Evolutionary conservation across 225 moss, liverwort and hornwort genomes (phyloP).

Genomic region (Polytrichum commune): DNA sequence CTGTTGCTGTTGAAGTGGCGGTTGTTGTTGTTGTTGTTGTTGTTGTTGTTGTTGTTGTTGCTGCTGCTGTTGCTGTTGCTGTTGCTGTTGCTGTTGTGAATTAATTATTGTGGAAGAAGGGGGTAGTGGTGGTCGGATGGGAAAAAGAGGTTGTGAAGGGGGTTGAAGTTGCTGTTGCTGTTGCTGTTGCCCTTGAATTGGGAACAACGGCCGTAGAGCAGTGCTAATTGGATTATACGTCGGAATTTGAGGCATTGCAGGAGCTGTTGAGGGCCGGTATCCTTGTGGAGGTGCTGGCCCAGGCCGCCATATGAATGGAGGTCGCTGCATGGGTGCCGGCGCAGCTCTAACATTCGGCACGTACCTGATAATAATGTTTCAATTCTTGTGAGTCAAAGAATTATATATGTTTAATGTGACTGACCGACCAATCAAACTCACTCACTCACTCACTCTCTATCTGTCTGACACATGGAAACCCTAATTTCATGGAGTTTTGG

Average conservation of each 20-base stretch:
- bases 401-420: no score
- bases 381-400: no score
- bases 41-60: no score
- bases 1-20: no score
- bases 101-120: background rate
- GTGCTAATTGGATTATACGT: background rate
- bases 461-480: no score
- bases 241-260: background rate
- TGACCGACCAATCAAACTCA: no score
- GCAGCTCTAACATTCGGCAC: slow-evolving; percentile 18
- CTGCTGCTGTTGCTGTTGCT: no score
- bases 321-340: slow-evolving; percentile 9
- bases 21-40: no score
- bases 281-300: slow-evolving; percentile 30
- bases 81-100: no score
- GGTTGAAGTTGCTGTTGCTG: background rate
- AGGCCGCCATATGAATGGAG: slow-evolving; percentile 31
- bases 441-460: no score
- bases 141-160: background rate
- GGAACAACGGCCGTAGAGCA: background rate
- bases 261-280: slow-evolving; percentile 26
- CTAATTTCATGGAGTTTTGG: no score
- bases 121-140: background rate
- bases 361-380: slow-evolving; percentile 25
- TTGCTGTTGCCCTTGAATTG: background rate